Base-by-base conservation (phyloP, 2,329 filamentous ascomycete genomes). In the Magnaporthiopsis incrustans region DNA sequence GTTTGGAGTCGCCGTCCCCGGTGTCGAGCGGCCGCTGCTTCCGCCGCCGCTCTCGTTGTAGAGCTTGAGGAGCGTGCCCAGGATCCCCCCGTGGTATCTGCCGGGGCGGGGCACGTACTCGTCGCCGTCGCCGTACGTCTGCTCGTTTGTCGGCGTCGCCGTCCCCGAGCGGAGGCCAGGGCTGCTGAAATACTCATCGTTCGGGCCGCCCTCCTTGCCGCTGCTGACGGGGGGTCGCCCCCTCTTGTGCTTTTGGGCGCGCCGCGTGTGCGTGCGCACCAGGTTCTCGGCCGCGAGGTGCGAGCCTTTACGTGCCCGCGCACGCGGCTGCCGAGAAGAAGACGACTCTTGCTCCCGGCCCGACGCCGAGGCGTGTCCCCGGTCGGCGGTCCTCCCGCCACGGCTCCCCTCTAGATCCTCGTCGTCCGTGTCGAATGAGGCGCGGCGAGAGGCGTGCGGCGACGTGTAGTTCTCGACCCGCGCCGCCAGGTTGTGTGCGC, bases 31-130 rank as follows among this genome's bases (percentile, higher is more conserved):
- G 53, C 69, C 69, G 67, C 68, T 75, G 64, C 67, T 72, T 65
- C 67, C 71, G 65, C 68, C 63, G 38, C 69, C 65, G 32, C 63
- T 50, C 78, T 84, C 78, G 65, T 85, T 82, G 70, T 91, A 88
- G 12, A 92, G 79, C 73, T 88, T 90, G 61, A 95, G 77, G 0
- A 96, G 77, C 0, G 87, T 88, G 2, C 88, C 87, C 1, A 96
- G 78, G 60, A 94, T 85, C 35, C 91, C 90, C 35, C 87, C 88
- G 61, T 87, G 85, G 72, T 91, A 93, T 67, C 88, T 83, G 27
- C 80, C 76, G 5, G 90, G 90, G 57, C 81, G 80, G 59, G 88
- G 85, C 25, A 90, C 83, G 70, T 90, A 91, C 35, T 83, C 73
- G 71, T 83, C 57, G 77, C 92, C 67, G 70, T 86, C 59, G 27